Evolutionary conservation across 495 filamentous ascomycete genomes (phyloP).

Genomic region (Pyrenopolyporus hunteri): DNA sequence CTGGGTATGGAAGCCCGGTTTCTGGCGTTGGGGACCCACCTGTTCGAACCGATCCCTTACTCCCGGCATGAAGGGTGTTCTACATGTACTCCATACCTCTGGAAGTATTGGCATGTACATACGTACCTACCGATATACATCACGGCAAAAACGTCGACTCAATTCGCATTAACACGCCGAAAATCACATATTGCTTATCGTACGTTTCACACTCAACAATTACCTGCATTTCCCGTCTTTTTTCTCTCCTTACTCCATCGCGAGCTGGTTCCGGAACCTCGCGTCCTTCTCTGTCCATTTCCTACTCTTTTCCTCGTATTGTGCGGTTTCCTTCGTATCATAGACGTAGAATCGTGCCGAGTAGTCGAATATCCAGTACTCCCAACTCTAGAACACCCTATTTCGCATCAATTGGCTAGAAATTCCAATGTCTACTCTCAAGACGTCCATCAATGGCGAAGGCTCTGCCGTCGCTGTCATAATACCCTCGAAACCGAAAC

Average conservation of each 20-base stretch:
- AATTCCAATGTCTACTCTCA: conserved; percentile 47
- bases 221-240: background rate
- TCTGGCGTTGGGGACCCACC: background rate
- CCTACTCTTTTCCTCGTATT: background rate
- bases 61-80: too few relatives aligned
- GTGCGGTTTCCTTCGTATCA: conserved; percentile 2
- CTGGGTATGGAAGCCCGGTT: background rate
- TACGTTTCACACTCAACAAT: conserved; percentile 18
- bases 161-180: conserved; percentile 23
- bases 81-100: too few relatives aligned
- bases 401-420: background rate
- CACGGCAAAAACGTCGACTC: background rate
- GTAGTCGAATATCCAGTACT: conserved; percentile 8
- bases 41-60: too few relatives aligned
- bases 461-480: conserved; percentile 63
- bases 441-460: conserved; percentile 51
- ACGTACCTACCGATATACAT: background rate
- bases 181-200: conserved; percentile 26
- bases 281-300: background rate
- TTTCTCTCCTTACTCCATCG: conserved; percentile 6
- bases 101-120: too few relatives aligned
- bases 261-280: background rate
- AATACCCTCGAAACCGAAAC: conserved; percentile 63
- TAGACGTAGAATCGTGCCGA: conserved; percentile 9
- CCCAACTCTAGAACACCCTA: background rate